Conservation (phyloP, 78 protist genomes). For the Dictyostelium discoideum region DNA sequence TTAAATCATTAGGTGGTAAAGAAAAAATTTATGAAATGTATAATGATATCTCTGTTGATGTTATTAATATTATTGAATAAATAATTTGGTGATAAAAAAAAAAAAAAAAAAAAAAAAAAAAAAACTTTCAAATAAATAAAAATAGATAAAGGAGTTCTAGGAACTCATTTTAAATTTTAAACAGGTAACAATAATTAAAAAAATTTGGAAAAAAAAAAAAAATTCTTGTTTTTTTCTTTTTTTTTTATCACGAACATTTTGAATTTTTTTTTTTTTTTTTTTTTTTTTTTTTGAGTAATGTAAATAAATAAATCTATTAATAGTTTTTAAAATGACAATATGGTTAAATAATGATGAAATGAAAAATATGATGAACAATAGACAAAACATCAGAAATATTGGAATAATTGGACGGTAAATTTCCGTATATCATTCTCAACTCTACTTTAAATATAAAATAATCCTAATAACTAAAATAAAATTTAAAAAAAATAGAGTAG, state of each 20-base stretch:
- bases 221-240: not conserved
- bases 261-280: not conserved
- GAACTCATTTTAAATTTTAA: too few species aligned
- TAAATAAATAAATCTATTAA: too few species aligned
- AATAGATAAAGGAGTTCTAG: not conserved
- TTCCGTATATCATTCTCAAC: not conserved
- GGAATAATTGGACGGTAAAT: not conserved
- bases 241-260: too few species aligned
- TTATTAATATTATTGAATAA: not conserved
- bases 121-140: not conserved
- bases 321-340: not conserved
- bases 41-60: conserved; percentile 9
- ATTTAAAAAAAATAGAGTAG: not conserved
- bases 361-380: not conserved
- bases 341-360: not conserved
- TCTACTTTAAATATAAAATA: too few species aligned
- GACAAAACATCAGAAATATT: not conserved
- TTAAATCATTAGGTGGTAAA: not conserved
- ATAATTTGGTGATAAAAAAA: too few species aligned
- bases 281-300: too few species aligned
- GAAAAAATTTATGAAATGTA: conserved; percentile 17
- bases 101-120: not conserved
- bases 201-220: not conserved
- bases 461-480: not conserved
- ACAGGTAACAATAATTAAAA: too few species aligned